These are phyloP conservation scores for Lunasporangiospora selenospora DNA, from an alignment of 192 early-diverging fungal genomes.

Conservation along the genomic window DNA sequence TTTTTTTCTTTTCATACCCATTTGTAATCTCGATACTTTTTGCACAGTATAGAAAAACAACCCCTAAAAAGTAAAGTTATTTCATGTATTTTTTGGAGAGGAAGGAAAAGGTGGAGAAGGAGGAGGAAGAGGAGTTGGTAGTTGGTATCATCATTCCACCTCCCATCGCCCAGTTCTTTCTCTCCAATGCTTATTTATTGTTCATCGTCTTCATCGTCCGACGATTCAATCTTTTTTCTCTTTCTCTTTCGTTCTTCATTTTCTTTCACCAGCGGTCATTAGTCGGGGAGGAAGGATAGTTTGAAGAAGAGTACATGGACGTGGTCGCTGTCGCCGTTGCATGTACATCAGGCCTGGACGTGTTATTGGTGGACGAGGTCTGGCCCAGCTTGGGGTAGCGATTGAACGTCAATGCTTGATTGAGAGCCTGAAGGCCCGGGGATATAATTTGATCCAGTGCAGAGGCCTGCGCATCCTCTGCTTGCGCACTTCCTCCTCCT, in stretches of 20 bases:
- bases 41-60: too few relatives aligned
- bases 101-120: too few relatives aligned
- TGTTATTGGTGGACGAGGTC: too few relatives aligned
- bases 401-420: constrained; percentile 5
- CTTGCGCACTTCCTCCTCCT: not conserved
- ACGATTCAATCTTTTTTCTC: constrained; percentile 1
- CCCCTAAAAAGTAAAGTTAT: too few relatives aligned
- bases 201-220: too few relatives aligned
- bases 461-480: not conserved
- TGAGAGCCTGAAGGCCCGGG: constrained; percentile 6
- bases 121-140: too few relatives aligned
- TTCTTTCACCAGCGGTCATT: not conserved
- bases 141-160: too few relatives aligned
- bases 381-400: constrained; percentile 12
- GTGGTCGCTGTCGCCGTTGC: not conserved
- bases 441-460: too few relatives aligned
- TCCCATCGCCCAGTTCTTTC: too few relatives aligned
- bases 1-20: not conserved
- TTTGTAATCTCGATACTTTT: not conserved
- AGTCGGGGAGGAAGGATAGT: not conserved
- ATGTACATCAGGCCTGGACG: too few relatives aligned
- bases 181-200: too few relatives aligned
- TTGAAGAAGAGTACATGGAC: not conserved
- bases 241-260: not conserved
- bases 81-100: too few relatives aligned